phyloP scores from a whole-genome alignment of 2,329 filamentous ascomycete genomes.

The Lizonia empirigonia region DNA sequence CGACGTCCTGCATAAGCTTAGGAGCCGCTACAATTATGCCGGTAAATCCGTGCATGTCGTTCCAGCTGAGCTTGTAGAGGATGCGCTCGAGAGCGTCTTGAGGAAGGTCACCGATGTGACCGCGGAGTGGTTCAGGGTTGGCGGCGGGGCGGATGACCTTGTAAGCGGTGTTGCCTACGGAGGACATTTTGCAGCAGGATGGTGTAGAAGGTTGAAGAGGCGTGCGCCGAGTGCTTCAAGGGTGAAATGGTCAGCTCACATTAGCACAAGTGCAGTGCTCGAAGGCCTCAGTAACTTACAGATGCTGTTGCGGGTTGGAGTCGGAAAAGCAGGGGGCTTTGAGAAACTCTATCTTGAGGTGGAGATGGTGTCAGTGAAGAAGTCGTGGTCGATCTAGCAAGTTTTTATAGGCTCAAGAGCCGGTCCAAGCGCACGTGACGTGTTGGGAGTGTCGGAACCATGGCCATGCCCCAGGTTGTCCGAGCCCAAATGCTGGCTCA shows the following conservation, averaged over 20 bases:
- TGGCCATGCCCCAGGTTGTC: no score
- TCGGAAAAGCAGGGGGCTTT: background rate
- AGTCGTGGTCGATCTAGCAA: background rate
- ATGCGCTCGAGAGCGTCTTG: background rate
- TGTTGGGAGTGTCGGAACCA: background rate
- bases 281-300: background rate
- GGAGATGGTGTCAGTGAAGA: background rate
- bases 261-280: background rate
- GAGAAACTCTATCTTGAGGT: background rate
- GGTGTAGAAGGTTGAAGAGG: background rate
- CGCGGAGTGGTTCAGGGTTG: background rate
- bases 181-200: background rate
- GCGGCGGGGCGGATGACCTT: background rate
- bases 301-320: background rate
- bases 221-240: background rate
- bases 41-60: no score
- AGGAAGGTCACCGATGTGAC: background rate
- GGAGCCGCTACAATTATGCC: no score
- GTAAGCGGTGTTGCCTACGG: background rate
- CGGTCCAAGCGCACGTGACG: background rate
- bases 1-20: no score
- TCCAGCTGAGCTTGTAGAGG: background rate
- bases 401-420: background rate
- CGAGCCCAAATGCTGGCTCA: no score
- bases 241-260: background rate